Base-by-base conservation (phyloP, 164 flowering plant genomes). In the Chloranthus sessilifolius region DNA sequence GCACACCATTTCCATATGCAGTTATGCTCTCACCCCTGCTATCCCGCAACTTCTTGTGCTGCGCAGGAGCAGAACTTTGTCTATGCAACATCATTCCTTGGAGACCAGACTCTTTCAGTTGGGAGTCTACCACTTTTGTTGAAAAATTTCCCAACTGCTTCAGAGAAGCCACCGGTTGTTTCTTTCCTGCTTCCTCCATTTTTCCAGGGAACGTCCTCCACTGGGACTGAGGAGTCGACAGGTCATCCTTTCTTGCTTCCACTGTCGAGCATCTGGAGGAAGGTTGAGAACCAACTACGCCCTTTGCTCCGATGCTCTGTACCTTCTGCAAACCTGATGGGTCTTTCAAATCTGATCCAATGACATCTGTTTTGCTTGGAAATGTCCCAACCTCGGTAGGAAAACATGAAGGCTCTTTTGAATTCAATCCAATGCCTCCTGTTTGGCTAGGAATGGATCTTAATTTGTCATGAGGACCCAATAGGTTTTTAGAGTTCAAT, bases 31-130 rank as follows among this genome's bases (percentile, higher is more conserved):
- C 76, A 23, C 66, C 76, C 67, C 62, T 59, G 50, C 58, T 64
- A 40, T 53, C 69, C 19, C 37, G 74, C 10, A 53, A 53, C 66
- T 61, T 81, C 71, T 64, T 71, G 20, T 14, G 49, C 43, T 59
- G 74, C 39, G 74, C 82, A 51, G 81, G 53, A 59, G 53, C 60
- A 49, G 77, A 56, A 57, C 60, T 69, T 21, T 70, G 77, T 59
- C 62, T 72, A 55, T 75, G 77, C 50, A 74, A 61, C 69, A 66
- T 78, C 71, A 69, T 66, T 53, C 53, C 74, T 33, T 45, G 72
- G 12, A 19, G 31, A 46, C 65, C 71, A 9, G 54, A 30, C 10
- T 39, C 56, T 29, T 10, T 17, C 31, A 9, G 19, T 14, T 39
- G 29, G 26, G 70, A 63, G 45, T 73, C 79, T 52, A 79, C 83